Base-by-base conservation (phyloP, 1,284 basidiomycete genomes). In the Apiotrichum siamense region DNA sequence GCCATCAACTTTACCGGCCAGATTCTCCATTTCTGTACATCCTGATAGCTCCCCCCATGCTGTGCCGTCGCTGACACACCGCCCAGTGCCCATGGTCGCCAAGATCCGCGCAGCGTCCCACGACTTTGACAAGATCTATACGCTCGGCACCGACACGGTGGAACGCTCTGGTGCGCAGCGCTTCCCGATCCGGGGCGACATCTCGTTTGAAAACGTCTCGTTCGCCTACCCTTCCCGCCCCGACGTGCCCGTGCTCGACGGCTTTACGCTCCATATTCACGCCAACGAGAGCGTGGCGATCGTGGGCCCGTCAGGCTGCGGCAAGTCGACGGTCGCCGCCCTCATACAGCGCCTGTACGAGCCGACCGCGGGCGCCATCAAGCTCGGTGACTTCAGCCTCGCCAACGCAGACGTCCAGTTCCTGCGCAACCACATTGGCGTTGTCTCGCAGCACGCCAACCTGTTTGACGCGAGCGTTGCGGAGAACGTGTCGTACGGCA, bases 1-100 rank as follows among this genome's bases (percentile, higher is more conserved):
- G 85, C 87, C 7, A 84, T 97, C 54, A 88, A 89, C 3, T 94
- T 96, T 59, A 88, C 89, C 2, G 83, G 85, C 23, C 88, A 91
- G 69, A 80, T 92, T 59, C 84, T 97, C 80, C 80, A 83, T 25
- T 93, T 91, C 75, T 85, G 88, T 90, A 87, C 33, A 35, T n/a
- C 33, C 17, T 15, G 33, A 6, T 20, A 9, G 11, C 18, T 7
- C 17, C 4, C 11, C 12, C 33, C 20, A 6, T 20, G 10, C 29
- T 31, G 33, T 17, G 12, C 33, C 18, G 12, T 15, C 33, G 10
- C 31, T 47, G 9, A 39, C 37, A 21, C 15, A n/a, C 9, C 29
- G n/a, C n/a, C 0, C 67, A 88, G 86, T 89, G 36, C 83, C 89
- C 59, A 80, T 78, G 58, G 86, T 92, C 53, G 80, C 86, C 35